phyloP scores from a whole-genome alignment of 1,284 basidiomycete species.

The Ceratobasidium sp. region DNA sequence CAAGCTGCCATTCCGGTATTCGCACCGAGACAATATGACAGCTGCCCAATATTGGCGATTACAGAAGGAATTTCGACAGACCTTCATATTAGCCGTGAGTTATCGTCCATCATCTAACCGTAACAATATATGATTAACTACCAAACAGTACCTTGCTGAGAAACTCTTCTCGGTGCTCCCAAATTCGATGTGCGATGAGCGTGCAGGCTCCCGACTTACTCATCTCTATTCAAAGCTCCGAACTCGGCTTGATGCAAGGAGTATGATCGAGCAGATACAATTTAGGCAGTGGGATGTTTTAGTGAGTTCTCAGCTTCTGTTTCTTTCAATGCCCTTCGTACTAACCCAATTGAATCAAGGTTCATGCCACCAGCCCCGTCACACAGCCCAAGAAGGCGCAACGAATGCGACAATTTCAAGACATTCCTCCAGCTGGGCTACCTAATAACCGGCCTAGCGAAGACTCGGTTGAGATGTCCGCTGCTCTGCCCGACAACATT shows the following conservation, averaged over 20 bases:
- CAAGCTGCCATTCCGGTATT: constrained; percentile 16
- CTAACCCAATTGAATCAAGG: neutral
- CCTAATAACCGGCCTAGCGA: neutral
- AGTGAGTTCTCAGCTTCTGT: neutral
- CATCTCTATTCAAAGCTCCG: constrained; percentile 18
- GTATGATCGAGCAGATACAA: constrained; percentile 35
- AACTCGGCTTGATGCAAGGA: constrained; percentile 15
- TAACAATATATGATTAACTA: neutral
- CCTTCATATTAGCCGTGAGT: constrained; percentile 24
- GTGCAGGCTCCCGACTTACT: no score
- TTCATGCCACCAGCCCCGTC: neutral
- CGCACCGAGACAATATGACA: neutral
- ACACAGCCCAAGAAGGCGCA: neutral
- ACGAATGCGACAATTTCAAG: neutral
- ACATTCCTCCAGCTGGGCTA: neutral
- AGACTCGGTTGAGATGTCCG: neutral
- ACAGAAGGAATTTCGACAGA: neutral
- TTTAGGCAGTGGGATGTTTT: neutral
- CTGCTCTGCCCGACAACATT: neutral
- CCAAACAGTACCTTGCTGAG: constrained; percentile 6
- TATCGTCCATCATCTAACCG: neutral
- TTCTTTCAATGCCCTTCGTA: neutral
- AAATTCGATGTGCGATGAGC: constrained; percentile 42
- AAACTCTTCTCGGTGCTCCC: constrained; percentile 23
- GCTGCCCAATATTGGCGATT: constrained; percentile 11